phyloP scores from a whole-genome alignment of 2,329 filamentous ascomycete genomes.

The Laburnicola sp. region DNA sequence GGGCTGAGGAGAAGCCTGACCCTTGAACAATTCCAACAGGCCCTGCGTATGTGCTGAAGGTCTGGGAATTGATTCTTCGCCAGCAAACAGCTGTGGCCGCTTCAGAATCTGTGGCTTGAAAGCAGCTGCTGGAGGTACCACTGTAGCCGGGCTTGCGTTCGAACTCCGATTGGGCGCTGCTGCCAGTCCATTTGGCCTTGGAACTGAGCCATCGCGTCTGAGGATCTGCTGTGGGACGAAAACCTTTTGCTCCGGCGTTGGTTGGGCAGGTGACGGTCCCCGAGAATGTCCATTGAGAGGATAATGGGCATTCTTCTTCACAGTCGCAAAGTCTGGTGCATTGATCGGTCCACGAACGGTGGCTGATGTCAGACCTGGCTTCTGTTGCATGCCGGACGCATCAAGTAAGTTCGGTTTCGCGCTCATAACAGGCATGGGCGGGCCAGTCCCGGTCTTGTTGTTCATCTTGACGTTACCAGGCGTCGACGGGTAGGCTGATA shows the following conservation, averaged over 20 bases:
- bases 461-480: conserved; percentile 28
- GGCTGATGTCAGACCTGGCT: conserved; percentile 40
- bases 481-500: conserved; percentile 50
- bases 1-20: conserved; percentile 16
- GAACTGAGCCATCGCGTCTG: conserved; percentile 20
- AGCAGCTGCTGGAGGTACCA: conserved; percentile 17
- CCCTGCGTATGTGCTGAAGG: conserved; percentile 25
- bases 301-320: conserved; percentile 37
- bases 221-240: conserved; percentile 37
- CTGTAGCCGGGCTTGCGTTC: conserved; percentile 12
- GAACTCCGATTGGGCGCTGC: conserved; percentile 8
- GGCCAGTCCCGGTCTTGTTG: conserved; percentile 19
- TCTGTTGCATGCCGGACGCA: conserved; percentile 16
- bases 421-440: conserved; percentile 19
- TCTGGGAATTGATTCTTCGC: conserved; percentile 6
- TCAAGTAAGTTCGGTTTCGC: conserved; percentile 26
- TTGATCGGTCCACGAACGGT: conserved; percentile 49
- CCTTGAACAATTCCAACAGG: conserved; percentile 27
- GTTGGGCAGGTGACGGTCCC: conserved; percentile 32
- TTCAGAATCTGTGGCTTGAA: conserved; percentile 45
- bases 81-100: conserved; percentile 30
- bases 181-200: conserved; percentile 9
- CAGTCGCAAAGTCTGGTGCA: conserved; percentile 46
- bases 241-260: conserved; percentile 18
- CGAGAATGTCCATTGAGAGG: conserved; percentile 28